These are phyloP conservation scores for Trichoderma parareesei DNA, from an alignment of 495 filamentous ascomycete genomes.

Conservation along the genomic window DNA sequence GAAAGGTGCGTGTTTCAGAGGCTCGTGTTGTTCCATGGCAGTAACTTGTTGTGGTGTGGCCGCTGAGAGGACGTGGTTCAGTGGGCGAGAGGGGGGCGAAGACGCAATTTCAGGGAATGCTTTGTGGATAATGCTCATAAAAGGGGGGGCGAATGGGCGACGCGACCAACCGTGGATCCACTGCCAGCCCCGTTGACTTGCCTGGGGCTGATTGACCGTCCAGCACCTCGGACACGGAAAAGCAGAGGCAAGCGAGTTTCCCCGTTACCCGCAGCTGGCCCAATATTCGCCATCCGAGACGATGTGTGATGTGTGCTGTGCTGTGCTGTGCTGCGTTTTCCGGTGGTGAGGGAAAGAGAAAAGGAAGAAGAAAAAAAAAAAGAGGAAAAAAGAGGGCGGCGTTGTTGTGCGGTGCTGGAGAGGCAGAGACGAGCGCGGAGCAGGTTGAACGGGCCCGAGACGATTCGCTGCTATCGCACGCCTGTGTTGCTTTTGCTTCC, in stretches of 20 bases:
- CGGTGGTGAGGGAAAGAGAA: too few species aligned
- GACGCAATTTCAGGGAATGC: slow-evolving; percentile 9
- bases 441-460: background rate
- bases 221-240: background rate
- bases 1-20: background rate
- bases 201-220: slow-evolving; percentile 7
- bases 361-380: too few species aligned
- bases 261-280: background rate
- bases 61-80: slow-evolving; percentile 5
- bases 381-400: background rate
- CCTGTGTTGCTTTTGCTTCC: background rate
- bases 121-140: slow-evolving; percentile 3
- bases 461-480: background rate
- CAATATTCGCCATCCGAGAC: slow-evolving; percentile 5
- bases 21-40: slow-evolving; percentile 2
- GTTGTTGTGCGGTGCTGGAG: background rate
- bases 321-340: too few species aligned
- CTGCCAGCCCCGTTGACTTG: slow-evolving; percentile 6
- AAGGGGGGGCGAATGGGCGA: slow-evolving; percentile 9
- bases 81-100: slow-evolving; percentile 3
- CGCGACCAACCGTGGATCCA: slow-evolving; percentile 6
- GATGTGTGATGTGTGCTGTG: too few species aligned
- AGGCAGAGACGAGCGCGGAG: background rate
- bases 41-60: slow-evolving; percentile 5
- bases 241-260: slow-evolving; percentile 7